phyloP scores from a whole-genome alignment of 2,329 filamentous ascomycete genomes.

The Pestalotiopsis sp. region DNA sequence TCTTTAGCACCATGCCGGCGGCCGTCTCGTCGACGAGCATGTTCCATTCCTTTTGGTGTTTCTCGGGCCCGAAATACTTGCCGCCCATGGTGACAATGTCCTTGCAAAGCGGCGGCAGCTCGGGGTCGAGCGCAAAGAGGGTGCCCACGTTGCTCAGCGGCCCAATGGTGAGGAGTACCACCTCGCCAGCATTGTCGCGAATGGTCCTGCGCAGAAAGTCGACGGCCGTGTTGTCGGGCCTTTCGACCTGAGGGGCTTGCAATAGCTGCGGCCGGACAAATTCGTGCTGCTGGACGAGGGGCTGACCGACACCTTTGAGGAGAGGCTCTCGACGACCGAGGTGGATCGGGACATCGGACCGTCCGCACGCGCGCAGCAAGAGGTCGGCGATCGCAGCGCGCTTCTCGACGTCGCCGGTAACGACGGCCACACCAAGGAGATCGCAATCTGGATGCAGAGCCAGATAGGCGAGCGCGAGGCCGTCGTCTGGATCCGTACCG shows the following conservation, averaged over 20 bases:
- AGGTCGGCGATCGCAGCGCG: slow-evolving; percentile 15
- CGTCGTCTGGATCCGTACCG: slow-evolving; percentile 17
- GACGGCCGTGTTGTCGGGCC: slow-evolving; percentile 15
- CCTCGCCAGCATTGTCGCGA: slow-evolving; percentile 13
- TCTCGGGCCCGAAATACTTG: slow-evolving; percentile 6
- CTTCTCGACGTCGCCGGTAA: slow-evolving; percentile 13
- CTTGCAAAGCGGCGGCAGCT: slow-evolving; percentile 9
- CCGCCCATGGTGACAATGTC: slow-evolving; percentile 16
- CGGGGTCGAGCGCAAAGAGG: slow-evolving; percentile 15
- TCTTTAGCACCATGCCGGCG: slow-evolving; percentile 10
- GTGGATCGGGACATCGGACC: slow-evolving; percentile 12
- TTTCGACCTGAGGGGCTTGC: neutral
- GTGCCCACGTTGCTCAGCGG: slow-evolving; percentile 14
- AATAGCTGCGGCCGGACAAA: neutral
- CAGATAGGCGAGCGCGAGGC: slow-evolving; percentile 15
- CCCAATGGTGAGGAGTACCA: slow-evolving; percentile 14
- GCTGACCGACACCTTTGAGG: slow-evolving; percentile 13
- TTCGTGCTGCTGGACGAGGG: slow-evolving; percentile 4
- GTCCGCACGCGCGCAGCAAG: slow-evolving; percentile 9
- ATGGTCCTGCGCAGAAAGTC: slow-evolving; percentile 13
- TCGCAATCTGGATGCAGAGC: slow-evolving; percentile 16
- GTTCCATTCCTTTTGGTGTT: slow-evolving; percentile 12
- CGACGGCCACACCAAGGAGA: slow-evolving; percentile 16
- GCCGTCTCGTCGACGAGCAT: slow-evolving; percentile 14
- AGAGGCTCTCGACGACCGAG: slow-evolving; percentile 12